phyloP scores from a whole-genome alignment of 2,329 filamentous ascomycete species.

The Neonectria coccinea region DNA sequence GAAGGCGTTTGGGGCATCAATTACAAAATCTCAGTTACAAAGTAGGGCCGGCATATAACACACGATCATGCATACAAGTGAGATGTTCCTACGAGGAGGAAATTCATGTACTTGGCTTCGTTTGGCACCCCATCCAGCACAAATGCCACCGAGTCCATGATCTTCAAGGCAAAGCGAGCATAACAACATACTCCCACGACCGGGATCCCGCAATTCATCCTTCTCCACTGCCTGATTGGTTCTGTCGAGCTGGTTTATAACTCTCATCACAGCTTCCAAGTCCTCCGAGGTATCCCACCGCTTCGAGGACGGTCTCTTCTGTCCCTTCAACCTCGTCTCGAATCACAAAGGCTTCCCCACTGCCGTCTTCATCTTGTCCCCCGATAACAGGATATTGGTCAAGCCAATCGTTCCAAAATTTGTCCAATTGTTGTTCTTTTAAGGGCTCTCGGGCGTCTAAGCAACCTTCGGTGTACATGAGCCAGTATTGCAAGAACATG shows the following conservation, averaged over 20 bases:
- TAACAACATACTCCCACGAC: not conserved
- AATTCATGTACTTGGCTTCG: not conserved
- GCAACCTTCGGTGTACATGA: constrained; percentile 38
- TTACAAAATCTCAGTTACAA: no score
- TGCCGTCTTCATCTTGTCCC: not conserved
- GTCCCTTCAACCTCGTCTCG: constrained; percentile 33
- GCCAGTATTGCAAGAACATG: constrained; percentile 39
- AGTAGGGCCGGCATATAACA: not conserved
- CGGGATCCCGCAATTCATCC: no score
- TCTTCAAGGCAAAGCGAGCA: no score
- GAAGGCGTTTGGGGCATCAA: not conserved
- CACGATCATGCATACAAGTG: not conserved
- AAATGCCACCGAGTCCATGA: no score
- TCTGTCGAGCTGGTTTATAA: not conserved
- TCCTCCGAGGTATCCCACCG: constrained; percentile 46
- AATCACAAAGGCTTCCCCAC: constrained; percentile 30
- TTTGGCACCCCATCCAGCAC: no score
- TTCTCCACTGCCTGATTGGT: not conserved
- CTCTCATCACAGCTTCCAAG: constrained; percentile 34
- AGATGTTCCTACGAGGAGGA: not conserved
- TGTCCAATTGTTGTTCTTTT: constrained; percentile 34
- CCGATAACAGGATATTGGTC: constrained; percentile 36
- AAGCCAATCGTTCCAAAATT: constrained; percentile 49
- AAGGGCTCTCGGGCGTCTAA: constrained; percentile 21
- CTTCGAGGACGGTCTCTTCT: constrained; percentile 36